Conservation (phyloP, 805 yeast genomes). For the Lachancea lanzarotensis region DNA sequence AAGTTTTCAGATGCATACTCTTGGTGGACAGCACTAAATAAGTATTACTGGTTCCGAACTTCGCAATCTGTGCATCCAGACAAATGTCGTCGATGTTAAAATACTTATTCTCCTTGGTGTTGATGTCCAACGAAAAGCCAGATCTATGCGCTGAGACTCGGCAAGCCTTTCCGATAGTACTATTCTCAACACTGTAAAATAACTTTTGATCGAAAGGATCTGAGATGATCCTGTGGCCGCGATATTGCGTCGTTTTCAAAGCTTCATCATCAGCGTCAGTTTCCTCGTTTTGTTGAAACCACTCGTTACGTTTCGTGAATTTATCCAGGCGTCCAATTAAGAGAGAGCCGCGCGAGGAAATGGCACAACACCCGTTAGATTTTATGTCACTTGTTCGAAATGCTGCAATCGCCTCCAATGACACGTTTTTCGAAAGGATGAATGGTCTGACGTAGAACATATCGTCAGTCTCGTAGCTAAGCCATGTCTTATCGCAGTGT, state of each 20-base stretch:
- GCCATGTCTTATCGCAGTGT: constrained; percentile 33
- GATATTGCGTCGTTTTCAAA: constrained; percentile 4
- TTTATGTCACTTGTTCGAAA: constrained; percentile 21
- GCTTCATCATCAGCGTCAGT: neutral
- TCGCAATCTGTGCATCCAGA: constrained; percentile 17
- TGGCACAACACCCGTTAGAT: constrained; percentile 27
- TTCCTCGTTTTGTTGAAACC: constrained; percentile 18
- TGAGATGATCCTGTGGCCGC: constrained; percentile 10
- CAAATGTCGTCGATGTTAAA: constrained; percentile 10
- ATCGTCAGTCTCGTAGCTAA: constrained; percentile 21
- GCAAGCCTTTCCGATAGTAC: neutral
- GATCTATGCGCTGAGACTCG: constrained; percentile 4
- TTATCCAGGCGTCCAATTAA: constrained; percentile 24
- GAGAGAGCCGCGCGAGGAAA: constrained; percentile 22
- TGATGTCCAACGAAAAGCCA: constrained; percentile 1
- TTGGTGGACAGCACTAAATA: constrained; percentile 44
- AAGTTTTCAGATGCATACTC: constrained; percentile 16
- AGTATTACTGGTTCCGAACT: constrained; percentile 22
- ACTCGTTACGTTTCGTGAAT: constrained; percentile 15
- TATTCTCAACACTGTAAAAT: constrained; percentile 8
- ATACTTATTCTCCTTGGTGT: neutral
- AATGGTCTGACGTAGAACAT: constrained; percentile 27
- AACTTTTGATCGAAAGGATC: constrained; percentile 16
- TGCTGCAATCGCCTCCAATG: constrained; percentile 12
- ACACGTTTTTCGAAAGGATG: constrained; percentile 12